phyloP scores from a whole-genome alignment of 2,329 filamentous ascomycete species.

The Fusarium domesticum region DNA sequence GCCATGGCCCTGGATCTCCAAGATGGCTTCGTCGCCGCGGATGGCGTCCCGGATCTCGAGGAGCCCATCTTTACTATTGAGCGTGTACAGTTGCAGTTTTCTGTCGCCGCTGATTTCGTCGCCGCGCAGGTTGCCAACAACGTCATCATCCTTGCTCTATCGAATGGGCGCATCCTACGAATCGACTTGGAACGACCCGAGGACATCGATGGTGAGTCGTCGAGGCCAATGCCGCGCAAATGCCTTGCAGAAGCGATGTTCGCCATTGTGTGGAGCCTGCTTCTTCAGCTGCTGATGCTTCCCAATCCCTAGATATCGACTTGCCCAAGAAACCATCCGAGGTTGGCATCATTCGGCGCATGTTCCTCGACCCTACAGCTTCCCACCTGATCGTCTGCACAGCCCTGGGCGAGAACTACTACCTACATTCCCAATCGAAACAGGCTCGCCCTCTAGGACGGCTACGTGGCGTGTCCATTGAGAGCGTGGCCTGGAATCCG shows the following conservation, averaged over 20 bases:
- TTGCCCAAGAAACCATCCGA: slow-evolving; percentile 90
- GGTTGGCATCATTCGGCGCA: slow-evolving; percentile 85
- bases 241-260: not conserved
- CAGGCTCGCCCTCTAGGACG: slow-evolving; percentile 79
- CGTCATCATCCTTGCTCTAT: slow-evolving; percentile 86
- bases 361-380: slow-evolving; percentile 96
- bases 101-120: slow-evolving; percentile 91
- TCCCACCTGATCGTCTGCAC: slow-evolving; percentile 93
- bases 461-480: slow-evolving; percentile 81
- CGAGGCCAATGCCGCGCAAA: not conserved
- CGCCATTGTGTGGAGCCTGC: not conserved
- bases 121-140: slow-evolving; percentile 97
- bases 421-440: slow-evolving; percentile 91
- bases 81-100: slow-evolving; percentile 88
- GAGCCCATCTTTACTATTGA: slow-evolving; percentile 93
- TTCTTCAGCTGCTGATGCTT: slow-evolving; percentile 10
- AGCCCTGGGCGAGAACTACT: slow-evolving; percentile 91
- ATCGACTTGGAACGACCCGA: slow-evolving; percentile 92
- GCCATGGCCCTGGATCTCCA: slow-evolving; percentile 38
- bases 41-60: slow-evolving; percentile 56
- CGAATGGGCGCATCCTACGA: slow-evolving; percentile 85
- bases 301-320: slow-evolving; percentile 71
- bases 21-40: slow-evolving; percentile 67
- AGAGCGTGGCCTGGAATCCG: slow-evolving; percentile 92
- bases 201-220: slow-evolving; percentile 77